Evolutionary conservation across 768 basidiomycete species (phyloP), one percentile per base, ranked within the genome.

Genomic region (Coprinellus aureogranulatus): DNA sequence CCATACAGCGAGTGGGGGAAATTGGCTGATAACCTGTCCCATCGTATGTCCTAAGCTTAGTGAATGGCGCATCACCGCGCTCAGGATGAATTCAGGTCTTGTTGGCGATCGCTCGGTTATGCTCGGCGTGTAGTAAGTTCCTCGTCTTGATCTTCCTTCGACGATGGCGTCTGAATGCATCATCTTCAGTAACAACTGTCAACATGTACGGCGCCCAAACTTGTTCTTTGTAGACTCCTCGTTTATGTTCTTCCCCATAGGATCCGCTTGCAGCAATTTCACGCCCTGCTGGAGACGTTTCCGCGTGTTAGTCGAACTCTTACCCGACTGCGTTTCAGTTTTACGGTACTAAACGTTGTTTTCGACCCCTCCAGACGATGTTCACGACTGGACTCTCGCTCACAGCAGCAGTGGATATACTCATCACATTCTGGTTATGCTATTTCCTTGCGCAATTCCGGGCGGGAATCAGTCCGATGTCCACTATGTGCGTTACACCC

Each of bases 301-400:
- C 59, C 62, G 23, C 54, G 58, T 23, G 63, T 64, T 45, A 42
- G 68, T 40, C 4, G 4, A 2, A 25, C 58, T 2, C 30, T 22
- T 27, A 18, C 20, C 31, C 41, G n/a, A 41, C 16, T 11, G 5
- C 39, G 23, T 26, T 20, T 31, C 47, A 51, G 25, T 27, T 14
- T n/a, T n/a, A n/a, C n/a, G 20, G 37, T 25, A 59, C 59, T 67
- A 54, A 62, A 61, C 54, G 25, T 49, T 23, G 53, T 26, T 20
- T 51, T 31, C 26, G 18, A 42, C 14, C 34, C 34, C 14, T 26
- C n/a, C n/a, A 55, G 81, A 79, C 78, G 75, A 65, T 79, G 14
- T 83, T 84, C 55, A 83, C 82, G 2, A 68, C 74, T 1, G 83
- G 82, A 9, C 70, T 85, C 3, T 70, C 78, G 0, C 67, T 83